Base-by-base conservation (phyloP, 441 rosid genomes). In the Euphorbia schlechtendalii region DNA sequence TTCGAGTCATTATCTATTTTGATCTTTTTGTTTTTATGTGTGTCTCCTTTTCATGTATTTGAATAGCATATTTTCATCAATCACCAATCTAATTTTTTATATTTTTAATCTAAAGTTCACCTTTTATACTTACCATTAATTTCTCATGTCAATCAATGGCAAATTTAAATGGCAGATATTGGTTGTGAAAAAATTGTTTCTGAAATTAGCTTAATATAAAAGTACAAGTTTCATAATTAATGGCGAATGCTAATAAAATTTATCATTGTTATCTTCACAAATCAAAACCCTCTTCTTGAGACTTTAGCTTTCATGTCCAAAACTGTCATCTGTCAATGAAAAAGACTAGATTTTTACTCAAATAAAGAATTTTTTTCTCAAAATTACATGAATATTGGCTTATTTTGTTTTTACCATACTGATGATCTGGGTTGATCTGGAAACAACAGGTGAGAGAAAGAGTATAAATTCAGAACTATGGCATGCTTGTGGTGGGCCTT, bases 401-500 rank as follows among this genome's bases (percentile, higher is more conserved):
- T 27, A 27, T 27, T 65, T 72, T 72, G 61, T 7, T 34, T 69
- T 71, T 27, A 27, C 30, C 30, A 1, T 27, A 4, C 30, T 27
- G 30, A 27, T 27, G 30, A 1, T 27, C 30, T 27, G 30, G 30
- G 30, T 27, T 27, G 30, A 27, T 27, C 30, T 27, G 30, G 4
- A 27, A 27, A 27, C 82, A 27, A 27, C 82, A 90, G 97, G 92
- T 32, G 98, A 92, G 49, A 84, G 83, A 80, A 90, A 85, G 73
- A 77, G 43, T 60, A 90, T 92, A 63, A 90, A 90, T 80, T 88
- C 97, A 17, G 97, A 92, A 71, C 69, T 92, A 73, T 92, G 98
- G 98, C 98, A 92, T 77, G 97, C 97, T 71, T 92, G 98, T 78
- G 97, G 97, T 3, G 98, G 98, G n/a, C 98, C 96, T 15, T 70